Percentiles rank a stretch among this genome's conserved stretches.
These are phyloP conservation scores for Saccharomycopsis sp. DNA, from an alignment of 805 yeast species.

Conservation along the genomic window DNA sequence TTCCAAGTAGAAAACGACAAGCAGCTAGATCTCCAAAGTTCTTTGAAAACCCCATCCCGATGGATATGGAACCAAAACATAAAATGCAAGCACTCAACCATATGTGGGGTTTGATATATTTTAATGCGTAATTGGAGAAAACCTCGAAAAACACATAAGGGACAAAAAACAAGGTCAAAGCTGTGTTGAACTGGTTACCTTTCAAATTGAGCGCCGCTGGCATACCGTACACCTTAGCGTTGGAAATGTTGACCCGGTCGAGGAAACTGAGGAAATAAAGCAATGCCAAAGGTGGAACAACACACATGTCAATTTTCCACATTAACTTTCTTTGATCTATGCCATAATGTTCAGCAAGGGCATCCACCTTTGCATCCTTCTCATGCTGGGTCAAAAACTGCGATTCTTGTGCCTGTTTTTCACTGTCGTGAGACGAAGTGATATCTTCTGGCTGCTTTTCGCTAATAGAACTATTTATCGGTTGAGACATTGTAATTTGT, in stretches of 20 bases:
- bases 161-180: slow-evolving; percentile 63
- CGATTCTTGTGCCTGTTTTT: neutral
- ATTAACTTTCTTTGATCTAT: slow-evolving; percentile 48
- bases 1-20: slow-evolving; percentile 59
- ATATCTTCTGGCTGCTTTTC: neutral
- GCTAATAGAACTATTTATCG: neutral
- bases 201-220: slow-evolving; percentile 44
- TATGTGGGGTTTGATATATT: slow-evolving; percentile 52
- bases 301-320: slow-evolving; percentile 59
- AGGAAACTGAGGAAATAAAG: slow-evolving; percentile 70
- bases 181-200: slow-evolving; percentile 56
- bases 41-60: slow-evolving; percentile 58
- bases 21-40: slow-evolving; percentile 54
- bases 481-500: neutral
- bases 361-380: slow-evolving; percentile 7
- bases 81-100: slow-evolving; percentile 58
- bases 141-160: slow-evolving; percentile 63
- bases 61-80: slow-evolving; percentile 55
- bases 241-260: slow-evolving; percentile 77
- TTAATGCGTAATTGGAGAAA: slow-evolving; percentile 55
- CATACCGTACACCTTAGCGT: slow-evolving; percentile 72
- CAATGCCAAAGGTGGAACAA: slow-evolving; percentile 59
- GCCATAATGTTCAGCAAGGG: slow-evolving; percentile 32
- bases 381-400: slow-evolving; percentile 1
- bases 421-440: neutral